phyloP scores from a whole-genome alignment of 148 eudicot species.

The Spergularia marina region DNA sequence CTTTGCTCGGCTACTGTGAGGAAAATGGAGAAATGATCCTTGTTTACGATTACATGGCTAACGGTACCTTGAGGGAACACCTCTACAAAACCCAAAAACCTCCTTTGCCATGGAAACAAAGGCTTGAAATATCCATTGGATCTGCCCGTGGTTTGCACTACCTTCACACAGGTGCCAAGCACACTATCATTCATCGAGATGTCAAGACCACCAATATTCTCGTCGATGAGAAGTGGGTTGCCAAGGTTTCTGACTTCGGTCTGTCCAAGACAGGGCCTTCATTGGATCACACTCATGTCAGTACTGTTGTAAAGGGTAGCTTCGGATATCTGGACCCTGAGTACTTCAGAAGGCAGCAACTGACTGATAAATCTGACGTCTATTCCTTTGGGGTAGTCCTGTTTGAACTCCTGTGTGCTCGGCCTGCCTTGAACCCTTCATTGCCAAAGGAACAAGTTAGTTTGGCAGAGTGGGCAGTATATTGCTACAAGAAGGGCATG shows the following conservation, averaged over 20 bases:
- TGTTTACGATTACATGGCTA: slow-evolving; percentile 92
- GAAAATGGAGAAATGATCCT: slow-evolving; percentile 94
- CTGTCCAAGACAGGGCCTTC: slow-evolving; percentile 91
- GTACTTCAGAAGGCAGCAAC: slow-evolving; percentile 88
- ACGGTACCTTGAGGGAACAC: slow-evolving; percentile 92
- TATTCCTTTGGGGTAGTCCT: slow-evolving; percentile 93
- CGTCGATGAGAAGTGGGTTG: slow-evolving; percentile 89
- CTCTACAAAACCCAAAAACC: slow-evolving; percentile 91
- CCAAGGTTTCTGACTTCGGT: slow-evolving; percentile 98
- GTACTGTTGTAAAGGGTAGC: slow-evolving; percentile 95
- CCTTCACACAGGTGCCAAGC: slow-evolving; percentile 94
- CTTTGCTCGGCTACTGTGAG: slow-evolving; percentile 89
- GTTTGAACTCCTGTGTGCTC: slow-evolving; percentile 87
- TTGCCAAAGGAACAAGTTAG: slow-evolving; percentile 94
- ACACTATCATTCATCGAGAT: slow-evolving; percentile 94
- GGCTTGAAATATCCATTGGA: slow-evolving; percentile 93
- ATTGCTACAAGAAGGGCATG: slow-evolving; percentile 77
- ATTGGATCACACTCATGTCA: slow-evolving; percentile 86
- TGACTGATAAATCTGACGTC: slow-evolving; percentile 91
- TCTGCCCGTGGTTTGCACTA: slow-evolving; percentile 94
- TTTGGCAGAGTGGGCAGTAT: slow-evolving; percentile 88
- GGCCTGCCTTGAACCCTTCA: slow-evolving; percentile 88
- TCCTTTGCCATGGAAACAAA: slow-evolving; percentile 90
- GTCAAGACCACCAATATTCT: slow-evolving; percentile 96
- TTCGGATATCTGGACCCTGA: slow-evolving; percentile 95